phyloP scores from a whole-genome alignment of 495 filamentous ascomycete species.

The Penicillium cosmopolitanum region DNA sequence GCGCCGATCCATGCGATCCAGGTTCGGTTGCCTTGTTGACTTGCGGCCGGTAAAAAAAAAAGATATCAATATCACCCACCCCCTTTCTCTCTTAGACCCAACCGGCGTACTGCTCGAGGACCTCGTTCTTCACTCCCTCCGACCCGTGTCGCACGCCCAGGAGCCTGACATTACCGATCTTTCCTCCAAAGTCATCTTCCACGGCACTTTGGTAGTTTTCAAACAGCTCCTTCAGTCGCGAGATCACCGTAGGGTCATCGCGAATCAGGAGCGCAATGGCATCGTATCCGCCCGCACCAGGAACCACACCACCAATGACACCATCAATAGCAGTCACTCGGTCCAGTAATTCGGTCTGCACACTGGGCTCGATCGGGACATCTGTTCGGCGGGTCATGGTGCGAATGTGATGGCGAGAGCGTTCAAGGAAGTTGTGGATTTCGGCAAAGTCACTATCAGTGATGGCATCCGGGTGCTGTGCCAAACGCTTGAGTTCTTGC shows the following conservation, averaged over 20 bases:
- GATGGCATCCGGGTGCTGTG: conserved; percentile 36
- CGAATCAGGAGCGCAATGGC: conserved; percentile 79
- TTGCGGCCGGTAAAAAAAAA: conserved; percentile 2
- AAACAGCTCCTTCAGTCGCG: conserved; percentile 64
- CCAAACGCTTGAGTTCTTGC: conserved; percentile 55
- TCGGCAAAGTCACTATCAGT: conserved; percentile 36
- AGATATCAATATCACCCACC: background rate
- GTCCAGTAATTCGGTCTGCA: conserved; percentile 84
- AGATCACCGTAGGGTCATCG: conserved; percentile 70
- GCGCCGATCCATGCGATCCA: background rate
- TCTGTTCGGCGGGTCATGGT: conserved; percentile 72
- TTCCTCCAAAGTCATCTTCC: conserved; percentile 56
- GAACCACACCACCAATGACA: conserved; percentile 88
- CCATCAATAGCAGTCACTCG: conserved; percentile 71
- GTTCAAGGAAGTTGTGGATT: conserved; percentile 47
- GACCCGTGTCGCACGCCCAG: conserved; percentile 85
- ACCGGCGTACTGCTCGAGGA: conserved; percentile 59
- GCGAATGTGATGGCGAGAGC: conserved; percentile 65
- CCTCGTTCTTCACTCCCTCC: conserved; percentile 77
- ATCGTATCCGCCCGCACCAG: conserved; percentile 94
- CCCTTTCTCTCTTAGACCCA: conserved; percentile 52
- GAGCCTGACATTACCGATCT: conserved; percentile 73
- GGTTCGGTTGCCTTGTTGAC: background rate
- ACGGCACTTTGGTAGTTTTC: conserved; percentile 61
- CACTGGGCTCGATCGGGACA: conserved; percentile 89